Base-by-base conservation (phyloP, 345 rosid species). In the Luvunga scandens region DNA sequence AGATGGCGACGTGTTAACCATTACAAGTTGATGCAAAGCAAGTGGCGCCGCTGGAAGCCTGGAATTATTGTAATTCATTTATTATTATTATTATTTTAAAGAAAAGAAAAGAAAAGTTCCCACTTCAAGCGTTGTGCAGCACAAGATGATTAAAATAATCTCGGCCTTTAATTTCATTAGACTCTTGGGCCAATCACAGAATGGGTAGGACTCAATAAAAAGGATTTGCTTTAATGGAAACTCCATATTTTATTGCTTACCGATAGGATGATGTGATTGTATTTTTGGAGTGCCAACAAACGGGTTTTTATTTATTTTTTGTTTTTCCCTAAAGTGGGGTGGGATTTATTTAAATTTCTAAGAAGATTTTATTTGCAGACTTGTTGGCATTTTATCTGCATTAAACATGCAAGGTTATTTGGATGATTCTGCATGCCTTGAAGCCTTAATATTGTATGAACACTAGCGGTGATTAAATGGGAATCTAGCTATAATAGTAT, bases 11-110 rank as follows among this genome's bases (percentile, higher is more conserved):
- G 59, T 67, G 27, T 45, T 81, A 50, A 34, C 81, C 75, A 33
- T 77, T 72, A 66, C 53, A 13, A 71, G 25, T 72, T 45, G 74
- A 70, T 72, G 69, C 66, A 66, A 71, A 77, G 66, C 19, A 61
- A 73, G 82, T 66, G 84, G 83, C 84, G 86, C 84, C 83, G 80
- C 76, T 81, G 81, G 81, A 77, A 81, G 81, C 70, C 76, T 81
- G 81, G 81, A 77, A 81, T 83, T 73, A 76, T 85, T 81, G 78
- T 67, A 53, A 42, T 9, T 69, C 2, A 36, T 18, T 59, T 1
- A 56, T 45, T 13, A 2, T 21, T 34, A 30, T 30, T 36, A 6
- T 6, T 36, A 9, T 3, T 45, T 45, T 13, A 3, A 42, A 25
- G 31, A 63, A 30, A 5, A 25, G 31, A 63, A 30, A 5, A 10